Evolutionary conservation across 2,329 filamentous ascomycete genomes (phyloP), one percentile per base, ranked within the genome.

Genomic region (Emergomyces orientalis): DNA sequence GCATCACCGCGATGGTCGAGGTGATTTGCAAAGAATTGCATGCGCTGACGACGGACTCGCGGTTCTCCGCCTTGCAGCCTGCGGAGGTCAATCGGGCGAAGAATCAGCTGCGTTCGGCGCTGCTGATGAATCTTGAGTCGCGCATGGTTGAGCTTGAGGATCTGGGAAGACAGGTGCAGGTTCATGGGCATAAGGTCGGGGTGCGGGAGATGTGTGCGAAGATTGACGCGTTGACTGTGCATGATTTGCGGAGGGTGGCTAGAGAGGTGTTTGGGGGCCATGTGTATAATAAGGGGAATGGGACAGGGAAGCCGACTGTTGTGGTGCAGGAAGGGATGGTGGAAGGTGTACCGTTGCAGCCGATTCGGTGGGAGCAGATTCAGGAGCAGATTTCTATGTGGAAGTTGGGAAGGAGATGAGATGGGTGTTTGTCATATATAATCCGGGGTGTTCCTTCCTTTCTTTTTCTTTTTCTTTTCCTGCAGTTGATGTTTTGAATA

Each of bases 91-190:
- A 87, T 72, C 87, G 94, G 59, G 94, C 94, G 22, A 99, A 99
- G 84, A 99, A 99, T 76, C 94, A 99, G 79, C 85, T 99, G 19
- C 86, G 92, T 51, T 92, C 88, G 17, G 89, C 86, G 63, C 81
- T 99, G 49, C 83, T 99, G 59, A 99, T 99, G 94, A 99, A 99
- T 77, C 85, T 99, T 34, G 94, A 99, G 79, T 91, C 87, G 69
- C 84, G 94, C 64, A 97, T 99, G 91, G 91, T 99, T 11, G 94
- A 97, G 79, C 84, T 99, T 7, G 94, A 99, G 77, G 94, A 99
- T 74, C 82, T 99, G 0, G 94, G 94, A 27, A 81, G 94, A 66
- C 93, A 97, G 75, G 91, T 99, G 13, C 94, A 97, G 79, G 90
- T 97, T n/a, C 92, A 97, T 73, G 94, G 93, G 27, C 85, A 86